Evolutionary conservation across 306 rosid species (phyloP), one percentile per base, ranked within the genome.

Genomic region (Cajanus cajan): DNA sequence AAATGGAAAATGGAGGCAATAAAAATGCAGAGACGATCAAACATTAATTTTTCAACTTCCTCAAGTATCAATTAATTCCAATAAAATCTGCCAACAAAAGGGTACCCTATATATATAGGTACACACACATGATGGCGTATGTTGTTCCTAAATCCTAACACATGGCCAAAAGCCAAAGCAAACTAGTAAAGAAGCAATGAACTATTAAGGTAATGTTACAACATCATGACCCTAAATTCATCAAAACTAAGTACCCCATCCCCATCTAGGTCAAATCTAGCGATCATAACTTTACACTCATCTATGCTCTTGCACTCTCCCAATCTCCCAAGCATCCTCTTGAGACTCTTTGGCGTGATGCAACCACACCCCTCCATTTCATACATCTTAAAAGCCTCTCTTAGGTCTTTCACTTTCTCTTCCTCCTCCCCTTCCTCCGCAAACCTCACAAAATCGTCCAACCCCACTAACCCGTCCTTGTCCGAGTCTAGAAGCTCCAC

Each of bases 221-320:
- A 48, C 95, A 92, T 92, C 97, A 92, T 92, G 43, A 79, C 78
- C 87, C 44, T 85, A 79, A 92, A 92, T 47, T 92, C 95, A 85
- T 92, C 95, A 82, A 92, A 92, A 72, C 66, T 87, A 28, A 92
- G 91, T 12, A 92, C 83, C 15, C 97, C 95, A 78, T 92, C 97
- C 3, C 92, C 93, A 40, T 92, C 59, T 18, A 92, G 89, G 71
- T 92, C 97, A 74, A 87, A 90, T 2, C 68, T 78, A 19, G 92
- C 48, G 12, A 90, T 90, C 93, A 92, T 92, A 16, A 34, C 12
- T 78, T 65, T 52, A 69, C 93, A 92, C 6, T 90, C 89, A 33
- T 85, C 87, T 6, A 83, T 7, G 12, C 85, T 92, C 37, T 57
- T 89, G 7, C 87, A 83, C 73, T 90, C 90, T 21, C 97, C 93